phyloP scores from a whole-genome alignment of 2,329 filamentous ascomycete species.

The Neonectria magnoliae region DNA sequence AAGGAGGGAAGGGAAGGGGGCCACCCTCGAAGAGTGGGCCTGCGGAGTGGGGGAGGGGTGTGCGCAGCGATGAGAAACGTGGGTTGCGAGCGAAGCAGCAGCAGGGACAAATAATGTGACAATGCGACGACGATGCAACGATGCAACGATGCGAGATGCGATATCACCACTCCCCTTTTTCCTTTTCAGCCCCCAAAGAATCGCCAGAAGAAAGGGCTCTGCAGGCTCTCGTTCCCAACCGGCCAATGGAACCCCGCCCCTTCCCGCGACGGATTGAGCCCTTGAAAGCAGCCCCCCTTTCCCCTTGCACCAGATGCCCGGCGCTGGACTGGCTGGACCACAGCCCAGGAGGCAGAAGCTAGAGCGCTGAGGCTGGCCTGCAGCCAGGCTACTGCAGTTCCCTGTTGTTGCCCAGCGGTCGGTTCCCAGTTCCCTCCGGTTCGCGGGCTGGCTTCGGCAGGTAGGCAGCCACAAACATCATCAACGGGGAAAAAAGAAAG shows the following conservation, averaged over 20 bases:
- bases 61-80: conserved; percentile 11
- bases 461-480: conserved; percentile 11
- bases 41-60: not conserved
- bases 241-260: not conserved
- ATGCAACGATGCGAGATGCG: conserved; percentile 22
- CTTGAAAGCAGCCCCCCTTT: conserved; percentile 25
- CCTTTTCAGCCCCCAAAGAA: conserved; percentile 4
- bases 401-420: conserved; percentile 1
- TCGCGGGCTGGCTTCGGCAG: conserved; percentile 10
- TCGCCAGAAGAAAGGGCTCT: conserved; percentile 3
- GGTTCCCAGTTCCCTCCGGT: conserved; percentile 10
- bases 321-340: conserved; percentile 30
- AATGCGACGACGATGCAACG: conserved; percentile 19
- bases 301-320: conserved; percentile 34
- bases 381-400: conserved; percentile 27
- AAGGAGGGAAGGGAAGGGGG: not conserved
- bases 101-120: conserved; percentile 20
- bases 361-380: conserved; percentile 22
- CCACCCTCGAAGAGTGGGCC: not conserved
- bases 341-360: conserved; percentile 25
- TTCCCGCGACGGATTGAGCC: conserved; percentile 3
- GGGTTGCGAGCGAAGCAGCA: conserved; percentile 13
- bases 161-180: conserved; percentile 13
- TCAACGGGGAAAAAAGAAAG: conserved; percentile 7
- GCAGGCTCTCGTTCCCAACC: not conserved